Evolutionary conservation across 2,329 filamentous ascomycete genomes (phyloP).

Genomic region (Tolypocladium paradoxum): DNA sequence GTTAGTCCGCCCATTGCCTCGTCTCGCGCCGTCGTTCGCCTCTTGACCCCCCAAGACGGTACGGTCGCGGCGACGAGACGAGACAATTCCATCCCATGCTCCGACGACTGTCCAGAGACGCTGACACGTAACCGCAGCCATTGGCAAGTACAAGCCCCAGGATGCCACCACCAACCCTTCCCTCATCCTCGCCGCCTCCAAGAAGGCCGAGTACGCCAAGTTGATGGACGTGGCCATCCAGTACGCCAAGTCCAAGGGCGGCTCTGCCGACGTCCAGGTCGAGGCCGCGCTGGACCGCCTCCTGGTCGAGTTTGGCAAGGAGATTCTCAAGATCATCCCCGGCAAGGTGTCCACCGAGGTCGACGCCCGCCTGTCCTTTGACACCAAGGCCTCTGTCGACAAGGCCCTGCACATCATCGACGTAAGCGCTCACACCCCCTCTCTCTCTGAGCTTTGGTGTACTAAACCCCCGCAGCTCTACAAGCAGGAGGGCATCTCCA

Average conservation of each 20-base stretch:
- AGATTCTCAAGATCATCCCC: constrained; percentile 94
- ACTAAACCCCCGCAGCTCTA: constrained; percentile 57
- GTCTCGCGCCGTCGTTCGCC: neutral
- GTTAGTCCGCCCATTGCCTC: constrained; percentile 38
- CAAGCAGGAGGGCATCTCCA: constrained; percentile 80
- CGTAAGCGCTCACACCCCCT: constrained; percentile 37
- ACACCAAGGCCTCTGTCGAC: constrained; percentile 80
- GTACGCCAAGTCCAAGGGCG: constrained; percentile 71
- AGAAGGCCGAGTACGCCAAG: constrained; percentile 93
- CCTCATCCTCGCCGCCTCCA: constrained; percentile 93
- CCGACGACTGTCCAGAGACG: constrained; percentile 1
- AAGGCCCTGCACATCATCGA: constrained; percentile 98
- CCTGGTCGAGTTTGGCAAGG: constrained; percentile 93
- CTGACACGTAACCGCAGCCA: constrained; percentile 48
- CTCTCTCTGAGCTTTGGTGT: constrained; percentile 1
- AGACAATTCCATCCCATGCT: neutral
- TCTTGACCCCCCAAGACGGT: neutral
- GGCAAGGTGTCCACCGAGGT: constrained; percentile 99
- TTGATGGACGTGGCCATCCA: constrained; percentile 78
- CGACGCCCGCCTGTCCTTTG: constrained; percentile 90
- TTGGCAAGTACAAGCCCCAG: constrained; percentile 99
- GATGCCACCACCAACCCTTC: constrained; percentile 99
- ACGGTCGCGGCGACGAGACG: neutral
- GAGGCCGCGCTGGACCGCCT: constrained; percentile 87
- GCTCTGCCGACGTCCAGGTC: constrained; percentile 67